Evolutionary conservation across 805 yeast species (phyloP), one percentile per base, ranked within the genome.

Genomic region (Candida dajiaensis): DNA sequence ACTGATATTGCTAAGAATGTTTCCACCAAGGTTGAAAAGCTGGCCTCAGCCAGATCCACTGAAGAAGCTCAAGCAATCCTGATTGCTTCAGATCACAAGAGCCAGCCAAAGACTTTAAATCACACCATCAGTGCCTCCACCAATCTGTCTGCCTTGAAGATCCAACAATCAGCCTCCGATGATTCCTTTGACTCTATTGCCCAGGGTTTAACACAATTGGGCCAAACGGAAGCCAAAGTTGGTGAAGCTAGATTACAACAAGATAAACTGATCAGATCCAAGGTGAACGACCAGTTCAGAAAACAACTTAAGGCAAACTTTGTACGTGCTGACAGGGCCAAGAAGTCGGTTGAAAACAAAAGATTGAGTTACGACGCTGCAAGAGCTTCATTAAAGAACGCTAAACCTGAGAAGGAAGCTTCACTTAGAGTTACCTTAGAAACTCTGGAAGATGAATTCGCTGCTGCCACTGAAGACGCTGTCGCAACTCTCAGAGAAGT

Each of bases 391-490:
- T 50, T 72, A 46, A 73, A 71, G 57, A 59, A 65, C 42, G 80
- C 80, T 29, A 66, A 61, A 53, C 83, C 85, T 20, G 83, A 77
- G 55, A 81, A 81, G 66, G 84, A 83, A 61, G 88, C 90, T 16
- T 81, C 81, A 42, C 76, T 84, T 50, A 74, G 90, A 58, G 85
- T 82, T 42, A 77, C 80, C 52, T 82, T 88, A 76, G 95, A 88
- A 66, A 78, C 82, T 50, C 81, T 88, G 43, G 96, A 88, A 69
- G 96, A 88, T 59, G 90, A 85, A 59, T 88, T 88, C 64, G 95
- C 94, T 41, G 87, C 85, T 55, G 84, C 90, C 21, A 89, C 89
- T 31, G 96, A 88, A 68, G 94, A 85, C 59, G 94, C 95, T 36
- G 88, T 87, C 45, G 71, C 81, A 36, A 79, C 84, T 49, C 83